Evolutionary conservation across 345 rosid species (phyloP), one percentile per base, ranked within the genome.

Genomic region (Firmiana major): DNA sequence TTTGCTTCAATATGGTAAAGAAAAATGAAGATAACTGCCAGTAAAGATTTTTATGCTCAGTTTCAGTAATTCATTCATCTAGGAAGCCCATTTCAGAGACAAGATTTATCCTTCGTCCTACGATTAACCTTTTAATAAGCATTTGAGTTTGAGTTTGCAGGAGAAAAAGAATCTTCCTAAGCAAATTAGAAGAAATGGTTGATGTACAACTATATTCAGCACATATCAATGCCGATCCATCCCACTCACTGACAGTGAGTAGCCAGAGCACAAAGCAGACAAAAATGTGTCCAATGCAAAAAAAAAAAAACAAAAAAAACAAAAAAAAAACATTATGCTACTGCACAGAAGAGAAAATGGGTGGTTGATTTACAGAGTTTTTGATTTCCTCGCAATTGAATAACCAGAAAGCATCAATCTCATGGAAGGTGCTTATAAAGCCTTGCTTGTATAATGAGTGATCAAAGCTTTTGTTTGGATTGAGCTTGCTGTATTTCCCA

Each of bases 401-500:
- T 57, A 34, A 54, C 60, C 51, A 36, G 67, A 70, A 57, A 45
- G 60, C 31, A 65, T 31, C 22, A 51, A 34, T 60, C 38, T 54
- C 24, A 51, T 26, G 10, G 74, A 71, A 31, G 24, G 57, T 48
- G 19, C 36, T 9, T 49, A 12, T 28, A 26, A 69, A 49, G 59
- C n/a, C 46, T 5, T 15, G 55, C 55, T 0, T 5, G n/a, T 51
- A 51, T 51, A n/a, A 51, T 51, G 17, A 16, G 55, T 5, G n/a
- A 77, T 40, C 51, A 63, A 51, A 64, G 51, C 48, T 43, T 69
- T 43, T 74, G 34, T 40, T 57, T n/a, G 10, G 78, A 63, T 45
- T 22, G 28, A 62, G 75, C 83, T 85, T 76, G 77, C 49, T 51
- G 51, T 36, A 34, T 81, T 71, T 31, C 76, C 86, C 65, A 49